phyloP scores from a whole-genome alignment of 78 protist genomes.

The Neovahlkampfia damariscottae region DNA sequence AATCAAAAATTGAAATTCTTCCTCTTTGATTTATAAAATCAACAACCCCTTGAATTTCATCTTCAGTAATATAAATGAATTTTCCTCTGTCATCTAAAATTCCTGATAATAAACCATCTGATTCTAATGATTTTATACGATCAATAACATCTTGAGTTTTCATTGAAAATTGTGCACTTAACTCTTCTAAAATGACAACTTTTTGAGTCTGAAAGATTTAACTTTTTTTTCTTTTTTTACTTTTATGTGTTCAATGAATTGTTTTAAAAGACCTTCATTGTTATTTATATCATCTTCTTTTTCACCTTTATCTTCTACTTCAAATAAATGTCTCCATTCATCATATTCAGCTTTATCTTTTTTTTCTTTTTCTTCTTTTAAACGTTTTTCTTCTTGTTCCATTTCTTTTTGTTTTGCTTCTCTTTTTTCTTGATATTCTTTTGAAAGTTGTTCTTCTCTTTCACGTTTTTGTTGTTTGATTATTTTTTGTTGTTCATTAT shows the following conservation, averaged over 20 bases:
- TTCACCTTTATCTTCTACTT: background rate
- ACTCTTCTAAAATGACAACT: background rate
- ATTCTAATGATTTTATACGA: conserved; percentile 37
- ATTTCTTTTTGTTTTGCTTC: background rate
- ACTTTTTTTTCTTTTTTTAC: no score
- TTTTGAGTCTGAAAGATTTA: no score
- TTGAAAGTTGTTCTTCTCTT: conserved; percentile 19
- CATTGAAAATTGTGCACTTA: background rate
- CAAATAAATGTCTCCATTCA: background rate
- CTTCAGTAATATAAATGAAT: conserved; percentile 48
- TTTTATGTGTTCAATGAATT: conserved; percentile 6
- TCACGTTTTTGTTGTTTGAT: conserved; percentile 32
- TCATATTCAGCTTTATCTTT: conserved; percentile 41
- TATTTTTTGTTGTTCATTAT: conserved; percentile 30
- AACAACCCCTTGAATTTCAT: conserved; percentile 49
- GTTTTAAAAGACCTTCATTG: background rate
- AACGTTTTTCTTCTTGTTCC: background rate
- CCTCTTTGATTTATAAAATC: conserved; percentile 38
- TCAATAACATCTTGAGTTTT: conserved; percentile 32
- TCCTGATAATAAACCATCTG: conserved; percentile 49
- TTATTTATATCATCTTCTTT: background rate
- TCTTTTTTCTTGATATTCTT: conserved; percentile 12
- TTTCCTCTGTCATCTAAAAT: conserved; percentile 69
- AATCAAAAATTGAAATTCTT: conserved; percentile 46
- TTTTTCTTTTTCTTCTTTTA: conserved; percentile 3